Base-by-base conservation (phyloP, 208 protist species). In the Trypanosomatidae sp. region DNA sequence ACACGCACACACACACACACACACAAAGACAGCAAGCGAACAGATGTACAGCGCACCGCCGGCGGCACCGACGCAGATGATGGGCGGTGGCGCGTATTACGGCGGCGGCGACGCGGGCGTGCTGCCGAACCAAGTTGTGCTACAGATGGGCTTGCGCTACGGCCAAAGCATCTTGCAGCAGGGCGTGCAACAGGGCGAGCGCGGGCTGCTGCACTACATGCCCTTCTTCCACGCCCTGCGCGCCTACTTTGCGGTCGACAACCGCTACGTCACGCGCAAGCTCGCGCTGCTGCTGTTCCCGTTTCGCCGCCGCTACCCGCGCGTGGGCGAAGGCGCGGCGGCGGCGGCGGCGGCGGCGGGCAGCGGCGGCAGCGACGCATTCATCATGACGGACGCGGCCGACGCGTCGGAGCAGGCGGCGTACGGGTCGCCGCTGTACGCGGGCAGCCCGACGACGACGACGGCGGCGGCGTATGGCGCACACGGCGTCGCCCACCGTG, bases 71-170 rank as follows among this genome's bases (percentile, higher is more conserved):
- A n/a, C n/a, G n/a, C n/a, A 8, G 13, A 22, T 13, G 27, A 30
- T 24, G 13, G 30, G 26, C 6, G 54, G 53, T 21, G 46, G 25
- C 10, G 28, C 48, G 11, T 46, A 47, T 10, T 35, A 53, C 16
- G 48, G 48, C 21, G 47, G 50, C 30, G 43, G 27, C 18, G 40
- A 56, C 35, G 20, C 52, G 0, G 8, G 30, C 6, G n/a, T n/a
- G n/a, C n/a, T n/a, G 30, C 11, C 30, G n/a, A 61, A 68, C 33
- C 39, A 69, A 19, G 56, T 80, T 42, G 71, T 88, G 78, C 43
- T 88, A 28, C 61, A 84, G 33, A 74, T 83, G 64, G 83, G 83
- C 2, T 40, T 92, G 19, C 59, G 69, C 15, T 92, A 88, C 64
- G 83, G 83, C 15, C 69, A 88, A 40, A 70, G 50, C 37, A 49